Percentiles rank a stretch among this genome's conserved stretches.
Conservation (phyloP, 495 filamentous ascomycete genomes). For the Polyplosphaeria fusca region DNA sequence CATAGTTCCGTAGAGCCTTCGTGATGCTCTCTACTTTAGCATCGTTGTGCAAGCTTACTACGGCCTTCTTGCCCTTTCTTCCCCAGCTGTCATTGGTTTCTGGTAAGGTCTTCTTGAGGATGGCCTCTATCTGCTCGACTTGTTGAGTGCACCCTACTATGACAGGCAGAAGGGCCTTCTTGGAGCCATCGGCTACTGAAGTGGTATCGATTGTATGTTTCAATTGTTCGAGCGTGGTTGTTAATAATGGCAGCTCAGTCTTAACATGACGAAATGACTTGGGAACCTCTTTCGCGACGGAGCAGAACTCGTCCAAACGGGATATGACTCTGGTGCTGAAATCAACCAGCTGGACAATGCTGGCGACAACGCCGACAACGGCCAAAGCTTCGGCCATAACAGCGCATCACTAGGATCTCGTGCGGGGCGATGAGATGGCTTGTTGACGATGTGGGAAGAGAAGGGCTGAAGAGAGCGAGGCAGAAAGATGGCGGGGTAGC, state of each 20-base stretch:
- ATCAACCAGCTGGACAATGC: too few species aligned
- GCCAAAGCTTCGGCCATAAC: too few species aligned
- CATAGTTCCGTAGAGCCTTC: background rate
- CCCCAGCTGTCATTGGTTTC: slow-evolving; percentile 3
- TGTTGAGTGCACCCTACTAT: slow-evolving; percentile 1
- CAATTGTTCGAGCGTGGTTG: slow-evolving; percentile 6
- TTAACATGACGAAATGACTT: slow-evolving; percentile 18
- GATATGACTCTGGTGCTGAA: too few species aligned
- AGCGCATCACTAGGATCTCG: too few species aligned
- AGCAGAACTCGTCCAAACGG: too few species aligned
- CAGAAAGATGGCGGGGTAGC: too few species aligned
- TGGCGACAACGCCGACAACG: too few species aligned
- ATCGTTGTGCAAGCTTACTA: slow-evolving; percentile 11
- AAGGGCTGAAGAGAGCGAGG: too few species aligned
- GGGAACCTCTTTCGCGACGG: too few species aligned
- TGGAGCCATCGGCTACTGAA: background rate
- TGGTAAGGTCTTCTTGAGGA: slow-evolving; percentile 13
- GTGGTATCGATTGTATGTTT: background rate
- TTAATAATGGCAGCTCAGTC: slow-evolving; percentile 16
- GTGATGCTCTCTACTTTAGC: slow-evolving; percentile 15
- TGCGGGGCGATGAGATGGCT: too few species aligned
- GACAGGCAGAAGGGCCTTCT: slow-evolving; percentile 1
- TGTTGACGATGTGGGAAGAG: too few species aligned
- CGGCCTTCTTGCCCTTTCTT: slow-evolving; percentile 1
- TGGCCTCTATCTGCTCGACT: slow-evolving; percentile 8